Evolutionary conservation across 306 rosid species (phyloP).

Genomic region (Malus domestica): DNA sequence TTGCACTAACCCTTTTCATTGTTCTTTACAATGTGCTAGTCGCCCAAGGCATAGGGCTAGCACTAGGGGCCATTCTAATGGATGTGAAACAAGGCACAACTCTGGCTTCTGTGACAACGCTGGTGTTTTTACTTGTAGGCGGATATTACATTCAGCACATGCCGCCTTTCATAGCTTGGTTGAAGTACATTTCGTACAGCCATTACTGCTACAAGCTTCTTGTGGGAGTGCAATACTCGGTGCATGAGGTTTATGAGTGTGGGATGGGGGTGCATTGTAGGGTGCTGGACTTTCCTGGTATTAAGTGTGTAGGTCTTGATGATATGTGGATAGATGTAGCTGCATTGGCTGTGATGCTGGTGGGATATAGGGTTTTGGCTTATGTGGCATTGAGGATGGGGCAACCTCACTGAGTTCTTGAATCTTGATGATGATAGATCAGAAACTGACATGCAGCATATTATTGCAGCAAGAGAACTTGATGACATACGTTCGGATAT

Average conservation of each 20-base stretch:
- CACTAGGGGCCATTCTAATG: constrained; percentile 85
- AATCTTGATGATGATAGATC: neutral
- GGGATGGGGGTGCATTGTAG: constrained; percentile 41
- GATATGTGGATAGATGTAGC: constrained; percentile 62
- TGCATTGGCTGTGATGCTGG: constrained; percentile 63
- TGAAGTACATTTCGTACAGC: constrained; percentile 73
- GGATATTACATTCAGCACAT: constrained; percentile 83
- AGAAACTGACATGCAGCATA: constrained; percentile 12
- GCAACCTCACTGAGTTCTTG: constrained; percentile 42
- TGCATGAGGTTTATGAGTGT: constrained; percentile 53
- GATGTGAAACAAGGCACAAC: constrained; percentile 82
- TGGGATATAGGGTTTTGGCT: constrained; percentile 72
- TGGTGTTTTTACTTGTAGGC: constrained; percentile 70
- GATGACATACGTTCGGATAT: constrained; percentile 7
- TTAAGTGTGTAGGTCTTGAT: constrained; percentile 47
- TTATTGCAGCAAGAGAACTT: neutral
- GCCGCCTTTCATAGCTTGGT: constrained; percentile 78
- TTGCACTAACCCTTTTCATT: constrained; percentile 54
- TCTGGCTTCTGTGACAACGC: constrained; percentile 73
- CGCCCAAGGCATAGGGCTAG: constrained; percentile 85
- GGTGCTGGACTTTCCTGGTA: constrained; percentile 55
- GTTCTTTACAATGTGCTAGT: constrained; percentile 70
- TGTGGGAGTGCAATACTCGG: constrained; percentile 64
- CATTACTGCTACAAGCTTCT: constrained; percentile 75
- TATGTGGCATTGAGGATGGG: constrained; percentile 65